Percentiles rank a stretch among this genome's conserved stretches.
These are phyloP conservation scores for Trichophyton mentagrophytes DNA, from an alignment of 2,329 filamentous ascomycete species.

Conservation along the genomic window DNA sequence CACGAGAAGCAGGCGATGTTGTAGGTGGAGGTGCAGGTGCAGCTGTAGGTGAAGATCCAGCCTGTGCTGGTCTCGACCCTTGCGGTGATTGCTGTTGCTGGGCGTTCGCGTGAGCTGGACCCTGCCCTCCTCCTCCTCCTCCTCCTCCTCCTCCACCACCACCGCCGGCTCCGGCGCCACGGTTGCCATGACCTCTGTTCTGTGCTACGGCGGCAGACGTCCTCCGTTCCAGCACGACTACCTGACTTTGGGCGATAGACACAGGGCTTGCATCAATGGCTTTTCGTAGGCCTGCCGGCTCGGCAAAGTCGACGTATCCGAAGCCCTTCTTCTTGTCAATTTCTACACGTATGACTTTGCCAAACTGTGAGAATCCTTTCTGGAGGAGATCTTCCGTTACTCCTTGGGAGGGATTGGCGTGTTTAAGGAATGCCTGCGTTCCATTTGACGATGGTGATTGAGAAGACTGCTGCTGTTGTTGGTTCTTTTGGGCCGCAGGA, in stretches of 20 bases:
- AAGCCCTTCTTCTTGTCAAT: conserved; percentile 93
- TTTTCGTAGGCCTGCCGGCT: conserved; percentile 57
- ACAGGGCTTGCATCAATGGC: conserved; percentile 74
- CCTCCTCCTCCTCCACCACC: not conserved
- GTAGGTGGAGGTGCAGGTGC: not conserved
- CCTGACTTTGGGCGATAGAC: conserved; percentile 67
- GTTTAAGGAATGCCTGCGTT: conserved; percentile 58
- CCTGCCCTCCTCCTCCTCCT: not conserved
- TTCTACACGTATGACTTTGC: conserved; percentile 64
- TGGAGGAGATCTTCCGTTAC: conserved; percentile 72
- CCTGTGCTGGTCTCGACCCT: not conserved
- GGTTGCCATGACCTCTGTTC: conserved; percentile 4
- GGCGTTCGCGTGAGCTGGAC: not conserved
- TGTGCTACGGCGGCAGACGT: conserved; percentile 10
- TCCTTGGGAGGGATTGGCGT: conserved; percentile 78
- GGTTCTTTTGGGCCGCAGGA: not conserved
- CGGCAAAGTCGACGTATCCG: conserved; percentile 79
- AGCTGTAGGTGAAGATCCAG: not conserved
- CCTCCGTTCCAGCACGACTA: conserved; percentile 64
- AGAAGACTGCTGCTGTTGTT: conserved; percentile 9
- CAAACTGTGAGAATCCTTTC: conserved; percentile 60
- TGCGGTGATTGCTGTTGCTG: not conserved
- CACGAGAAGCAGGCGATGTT: not conserved
- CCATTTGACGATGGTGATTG: conserved; percentile 12
- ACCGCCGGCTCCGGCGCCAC: not conserved